A percentile compares a stretch with the other conserved stretches of the same genome.
Evolutionary conservation across 2,329 filamentous ascomycete species (phyloP).

Genomic region (Hirsutella thompsonii): DNA sequence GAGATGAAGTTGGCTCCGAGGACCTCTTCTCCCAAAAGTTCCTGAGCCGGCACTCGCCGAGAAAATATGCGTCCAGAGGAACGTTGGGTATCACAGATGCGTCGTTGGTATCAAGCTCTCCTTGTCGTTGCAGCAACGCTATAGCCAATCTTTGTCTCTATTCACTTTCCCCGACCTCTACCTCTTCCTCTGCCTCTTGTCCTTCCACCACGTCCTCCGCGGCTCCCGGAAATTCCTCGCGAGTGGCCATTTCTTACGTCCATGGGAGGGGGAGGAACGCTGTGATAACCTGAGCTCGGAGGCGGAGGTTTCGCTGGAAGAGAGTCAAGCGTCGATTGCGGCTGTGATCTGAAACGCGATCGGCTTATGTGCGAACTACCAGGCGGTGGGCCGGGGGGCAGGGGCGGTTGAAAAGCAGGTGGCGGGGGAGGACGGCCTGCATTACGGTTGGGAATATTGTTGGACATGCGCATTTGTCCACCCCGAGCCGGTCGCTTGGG

Average conservation of each 20-base stretch:
- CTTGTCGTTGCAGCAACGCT: too few relatives aligned
- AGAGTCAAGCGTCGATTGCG: neutral
- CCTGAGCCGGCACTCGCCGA: too few relatives aligned
- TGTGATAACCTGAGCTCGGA: conserved; percentile 11
- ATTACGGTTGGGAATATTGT: conserved; percentile 17
- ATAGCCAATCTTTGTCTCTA: too few relatives aligned
- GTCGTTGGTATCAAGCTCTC: too few relatives aligned
- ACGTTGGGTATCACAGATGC: too few relatives aligned
- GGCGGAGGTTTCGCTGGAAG: neutral
- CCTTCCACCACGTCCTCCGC: conserved; percentile 8
- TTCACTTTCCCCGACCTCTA: conserved; percentile 12
- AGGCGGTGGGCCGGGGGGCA: conserved; percentile 21
- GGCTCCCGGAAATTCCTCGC: conserved; percentile 9
- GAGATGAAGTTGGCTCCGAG: too few relatives aligned
- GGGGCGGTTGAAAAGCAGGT: conserved; percentile 14
- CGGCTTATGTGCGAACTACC: neutral
- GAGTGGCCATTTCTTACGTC: conserved; percentile 7
- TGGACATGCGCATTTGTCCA: conserved; percentile 25
- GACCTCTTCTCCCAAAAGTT: too few relatives aligned
- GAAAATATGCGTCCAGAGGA: too few relatives aligned
- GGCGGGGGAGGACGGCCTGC: conserved; percentile 10
- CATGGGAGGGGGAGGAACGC: conserved; percentile 14
- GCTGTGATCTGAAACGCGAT: conserved; percentile 3
- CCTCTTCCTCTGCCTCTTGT: conserved; percentile 13
- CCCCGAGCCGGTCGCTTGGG: conserved; percentile 16